Percentiles rank a stretch among this genome's conserved stretches.
These are phyloP conservation scores for Pseudocercospora eumusae DNA, from an alignment of 2,329 filamentous ascomycete genomes.

Conservation along the genomic window DNA sequence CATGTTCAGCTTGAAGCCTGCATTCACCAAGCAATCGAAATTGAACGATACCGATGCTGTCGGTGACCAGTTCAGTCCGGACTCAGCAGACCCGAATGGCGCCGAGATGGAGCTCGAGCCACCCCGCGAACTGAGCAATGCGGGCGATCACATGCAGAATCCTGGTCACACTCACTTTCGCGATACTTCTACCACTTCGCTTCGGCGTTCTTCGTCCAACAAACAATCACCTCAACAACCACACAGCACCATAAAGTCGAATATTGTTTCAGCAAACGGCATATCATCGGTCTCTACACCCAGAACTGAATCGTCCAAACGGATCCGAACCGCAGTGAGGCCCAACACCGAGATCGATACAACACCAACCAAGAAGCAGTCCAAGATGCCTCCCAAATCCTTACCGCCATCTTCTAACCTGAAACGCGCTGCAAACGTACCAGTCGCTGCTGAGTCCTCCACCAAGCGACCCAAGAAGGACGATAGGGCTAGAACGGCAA, in stretches of 20 bases:
- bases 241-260: not conserved
- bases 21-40: not conserved
- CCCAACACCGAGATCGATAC: not conserved
- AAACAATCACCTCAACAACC: conserved; percentile 2
- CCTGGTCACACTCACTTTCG: not conserved
- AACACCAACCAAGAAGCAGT: not conserved
- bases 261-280: not conserved
- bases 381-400: not conserved
- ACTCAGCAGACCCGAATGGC: not conserved
- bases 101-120: not conserved
- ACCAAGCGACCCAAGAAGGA: conserved; percentile 2
- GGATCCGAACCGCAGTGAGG: not conserved
- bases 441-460: not conserved
- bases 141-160: not conserved
- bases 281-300: not conserved
- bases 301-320: not conserved
- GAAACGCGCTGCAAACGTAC: not conserved
- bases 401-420: not conserved
- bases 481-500: not conserved
- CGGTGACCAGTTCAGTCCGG: not conserved
- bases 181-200: not conserved
- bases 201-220: not conserved
- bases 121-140: not conserved
- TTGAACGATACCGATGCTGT: not conserved
- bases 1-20: not conserved